Base-by-base conservation (phyloP, 495 filamentous ascomycete species). In the Penicillium paxilli region DNA sequence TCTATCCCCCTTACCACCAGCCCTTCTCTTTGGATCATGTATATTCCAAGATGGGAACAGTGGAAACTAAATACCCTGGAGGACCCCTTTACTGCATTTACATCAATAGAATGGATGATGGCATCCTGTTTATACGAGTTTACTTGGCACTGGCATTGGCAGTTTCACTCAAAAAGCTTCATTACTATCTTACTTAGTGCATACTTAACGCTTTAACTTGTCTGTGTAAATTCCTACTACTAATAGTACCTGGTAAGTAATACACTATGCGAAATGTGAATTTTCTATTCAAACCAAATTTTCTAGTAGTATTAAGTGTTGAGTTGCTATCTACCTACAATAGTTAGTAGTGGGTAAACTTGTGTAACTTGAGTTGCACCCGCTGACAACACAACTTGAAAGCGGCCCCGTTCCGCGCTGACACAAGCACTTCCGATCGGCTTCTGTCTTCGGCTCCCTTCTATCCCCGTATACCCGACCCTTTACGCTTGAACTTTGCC, bases 391-490 rank as follows among this genome's bases (percentile, higher is more conserved):
- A n/a, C n/a, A n/a, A n/a, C n/a, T n/a, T n/a, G n/a, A n/a, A 52
- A 33, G 55, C 65, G 65, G 65, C 19, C 19, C 23, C 19, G 41
- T 68, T 68, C 63, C 65, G 65, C 63, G 63, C 65, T 68, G 53
- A 62, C 63, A 61, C 26, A 60, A 22, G 35, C 35, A 12, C 35
- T 40, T 51, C 60, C 26, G 51, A 20, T 52, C 51, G 59, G 56
- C 62, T 58, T 59, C 47, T 59, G 38, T 48, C 24, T 58, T 62
- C 59, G 62, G 57, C 51, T 46, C 20, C 7, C 33, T 8, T 38
- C 14, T 44, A 49, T 21, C 12, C 26, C 25, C 24, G 44, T 52
- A 42, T 22, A 42, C 35, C 35, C 35, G 35, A 40, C 30, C 30
- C 16, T 16, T n/a, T 6, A 12, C 17, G 9, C 35, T 40, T 40